Percentiles rank a stretch among this genome's conserved stretches.
Conservation (phyloP, 768 basidiomycete genomes). For the Xanthoconium stramineum region DNA sequence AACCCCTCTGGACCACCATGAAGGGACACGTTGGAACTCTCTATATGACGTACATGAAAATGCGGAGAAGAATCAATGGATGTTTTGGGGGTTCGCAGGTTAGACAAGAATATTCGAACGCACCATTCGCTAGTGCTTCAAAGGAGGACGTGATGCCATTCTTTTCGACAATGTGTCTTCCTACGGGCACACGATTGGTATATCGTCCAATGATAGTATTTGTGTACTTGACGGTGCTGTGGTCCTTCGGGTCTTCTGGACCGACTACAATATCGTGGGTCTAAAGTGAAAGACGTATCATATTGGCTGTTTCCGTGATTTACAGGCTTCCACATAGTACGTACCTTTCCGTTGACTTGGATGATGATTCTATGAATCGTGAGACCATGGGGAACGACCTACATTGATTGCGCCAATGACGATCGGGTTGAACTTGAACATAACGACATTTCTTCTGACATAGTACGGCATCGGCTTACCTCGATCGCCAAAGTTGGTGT, state of each 20-base stretch:
- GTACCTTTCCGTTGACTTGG: conserved; percentile 60
- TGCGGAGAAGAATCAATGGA: conserved; percentile 8
- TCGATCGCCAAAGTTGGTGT: conserved; percentile 63
- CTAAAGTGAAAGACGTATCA: conserved; percentile 30
- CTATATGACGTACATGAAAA: conserved; percentile 24
- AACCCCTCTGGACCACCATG: conserved; percentile 71
- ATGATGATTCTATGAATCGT: conserved; percentile 68
- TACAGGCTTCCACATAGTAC: not conserved
- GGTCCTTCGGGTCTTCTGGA: conserved; percentile 59
- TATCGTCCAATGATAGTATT: conserved; percentile 75
- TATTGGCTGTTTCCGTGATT: not conserved
- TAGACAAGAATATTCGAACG: not conserved
- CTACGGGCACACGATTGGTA: conserved; percentile 68
- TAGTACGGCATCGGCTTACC: conserved; percentile 34
- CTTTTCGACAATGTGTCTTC: conserved; percentile 49
- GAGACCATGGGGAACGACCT: conserved; percentile 67
- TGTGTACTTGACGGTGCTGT: conserved; percentile 61
- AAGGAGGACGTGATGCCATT: conserved; percentile 50
- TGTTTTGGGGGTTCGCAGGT: too few species aligned
- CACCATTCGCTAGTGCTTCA: conserved; percentile 39
- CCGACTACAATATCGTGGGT: conserved; percentile 77
- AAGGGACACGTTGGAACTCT: conserved; percentile 55
- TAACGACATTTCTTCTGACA: not conserved
- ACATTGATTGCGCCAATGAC: not conserved
- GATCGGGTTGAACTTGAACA: not conserved